phyloP scores from a whole-genome alignment of 148 eudicot genomes.

The Rhododendron molle region DNA sequence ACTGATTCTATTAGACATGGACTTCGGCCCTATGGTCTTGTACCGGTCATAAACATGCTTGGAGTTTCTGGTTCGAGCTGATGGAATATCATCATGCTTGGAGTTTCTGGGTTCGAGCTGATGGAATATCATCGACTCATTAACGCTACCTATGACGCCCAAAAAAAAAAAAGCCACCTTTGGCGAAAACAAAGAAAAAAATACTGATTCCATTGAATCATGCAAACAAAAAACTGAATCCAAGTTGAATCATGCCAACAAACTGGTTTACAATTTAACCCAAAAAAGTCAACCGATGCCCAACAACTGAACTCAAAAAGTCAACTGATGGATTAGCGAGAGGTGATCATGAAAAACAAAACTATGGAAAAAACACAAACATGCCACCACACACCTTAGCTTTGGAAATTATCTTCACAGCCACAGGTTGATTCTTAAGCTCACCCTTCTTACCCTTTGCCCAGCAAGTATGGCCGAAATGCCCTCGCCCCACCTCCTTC shows the following conservation, averaged over 20 bases:
- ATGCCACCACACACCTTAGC: slow-evolving; percentile 71
- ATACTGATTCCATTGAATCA: not conserved
- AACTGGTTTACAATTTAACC: not conserved
- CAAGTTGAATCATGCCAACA: not conserved
- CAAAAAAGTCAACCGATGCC: not conserved
- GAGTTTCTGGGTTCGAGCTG: not conserved
- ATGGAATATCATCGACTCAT: not conserved
- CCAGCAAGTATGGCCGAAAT: slow-evolving; percentile 97
- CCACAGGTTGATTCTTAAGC: slow-evolving; percentile 65
- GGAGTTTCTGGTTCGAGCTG: not conserved
- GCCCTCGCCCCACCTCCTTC: slow-evolving; percentile 93
- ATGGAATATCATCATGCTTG: not conserved
- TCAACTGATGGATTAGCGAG: not conserved
- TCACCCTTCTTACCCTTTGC: slow-evolving; percentile 88
- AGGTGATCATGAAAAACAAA: not conserved
- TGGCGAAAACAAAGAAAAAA: not conserved
- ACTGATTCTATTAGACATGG: not conserved
- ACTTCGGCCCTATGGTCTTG: not conserved
- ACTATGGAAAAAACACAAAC: not conserved
- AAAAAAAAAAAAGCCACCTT: not conserved
- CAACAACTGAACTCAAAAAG: not conserved
- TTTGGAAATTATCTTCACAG: slow-evolving; percentile 93
- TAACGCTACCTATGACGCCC: not conserved
- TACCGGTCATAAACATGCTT: not conserved
- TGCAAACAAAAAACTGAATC: not conserved